phyloP scores from a whole-genome alignment of 768 basidiomycete species.

The Mycena galericulata region DNA sequence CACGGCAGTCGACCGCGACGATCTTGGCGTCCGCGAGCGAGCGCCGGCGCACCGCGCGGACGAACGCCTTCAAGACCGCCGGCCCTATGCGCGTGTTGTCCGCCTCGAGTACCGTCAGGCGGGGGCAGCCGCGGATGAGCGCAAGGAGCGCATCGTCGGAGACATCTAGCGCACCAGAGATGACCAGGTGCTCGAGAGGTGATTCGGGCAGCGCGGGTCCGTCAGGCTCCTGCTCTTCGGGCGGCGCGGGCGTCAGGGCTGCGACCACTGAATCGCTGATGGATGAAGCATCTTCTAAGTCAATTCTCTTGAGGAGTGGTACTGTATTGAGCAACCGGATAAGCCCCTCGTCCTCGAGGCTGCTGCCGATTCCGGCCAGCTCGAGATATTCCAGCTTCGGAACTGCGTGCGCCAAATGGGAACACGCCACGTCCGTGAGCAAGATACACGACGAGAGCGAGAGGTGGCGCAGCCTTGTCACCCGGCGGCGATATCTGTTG shows the following conservation, averaged over 20 bases:
- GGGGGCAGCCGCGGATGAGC: conserved; percentile 73
- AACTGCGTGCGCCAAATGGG: conserved; percentile 75
- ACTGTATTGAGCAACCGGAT: conserved; percentile 76
- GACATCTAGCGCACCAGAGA: conserved; percentile 76
- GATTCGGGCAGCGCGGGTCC: conserved; percentile 63
- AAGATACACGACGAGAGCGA: conserved; percentile 76
- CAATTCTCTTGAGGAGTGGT: conserved; percentile 78
- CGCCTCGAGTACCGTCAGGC: conserved; percentile 75
- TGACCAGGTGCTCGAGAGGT: conserved; percentile 74
- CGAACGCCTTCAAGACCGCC: conserved; percentile 73
- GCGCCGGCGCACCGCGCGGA: conserved; percentile 64
- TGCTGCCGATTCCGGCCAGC: conserved; percentile 78
- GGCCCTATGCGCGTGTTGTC: conserved; percentile 84
- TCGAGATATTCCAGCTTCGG: conserved; percentile 84
- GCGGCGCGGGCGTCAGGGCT: conserved; percentile 64
- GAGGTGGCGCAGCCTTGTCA: conserved; percentile 80
- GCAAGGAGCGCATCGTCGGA: conserved; percentile 71
- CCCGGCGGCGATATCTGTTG: conserved; percentile 64
- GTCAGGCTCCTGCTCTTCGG: conserved; percentile 28
- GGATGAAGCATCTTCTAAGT: conserved; percentile 86
- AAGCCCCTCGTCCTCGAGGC: conserved; percentile 80
- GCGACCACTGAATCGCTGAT: conserved; percentile 81
- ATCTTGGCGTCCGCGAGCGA: conserved; percentile 63
- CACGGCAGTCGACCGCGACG: conserved; percentile 82
- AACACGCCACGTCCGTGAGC: conserved; percentile 81